Percentiles rank a stretch among this genome's conserved stretches.
Evolutionary conservation across 345 rosid species (phyloP).

Genomic region (Lepidium sativum): DNA sequence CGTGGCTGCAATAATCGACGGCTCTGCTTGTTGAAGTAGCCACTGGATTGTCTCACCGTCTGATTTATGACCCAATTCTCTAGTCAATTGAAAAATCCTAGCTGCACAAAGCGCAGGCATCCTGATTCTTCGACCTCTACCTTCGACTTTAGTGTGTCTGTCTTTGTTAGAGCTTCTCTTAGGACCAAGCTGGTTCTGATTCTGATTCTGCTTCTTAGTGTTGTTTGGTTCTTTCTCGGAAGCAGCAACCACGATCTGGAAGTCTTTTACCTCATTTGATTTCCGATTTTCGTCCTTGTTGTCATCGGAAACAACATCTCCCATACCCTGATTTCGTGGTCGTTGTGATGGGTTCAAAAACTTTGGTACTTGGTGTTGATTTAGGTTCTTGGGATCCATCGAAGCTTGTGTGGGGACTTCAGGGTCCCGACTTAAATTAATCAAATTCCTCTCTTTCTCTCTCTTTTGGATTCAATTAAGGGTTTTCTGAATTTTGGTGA

Average conservation of each 20-base stretch:
- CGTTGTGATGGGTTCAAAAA: constrained; percentile 51
- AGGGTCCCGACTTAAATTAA: constrained; percentile 23
- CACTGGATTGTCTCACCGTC: constrained; percentile 98
- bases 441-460: constrained; percentile 5
- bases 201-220: constrained; percentile 37
- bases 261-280: constrained; percentile 61
- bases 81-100: constrained; percentile 88
- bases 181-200: constrained; percentile 46
- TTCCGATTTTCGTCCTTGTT: constrained; percentile 30
- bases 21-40: constrained; percentile 91
- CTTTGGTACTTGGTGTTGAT: constrained; percentile 39
- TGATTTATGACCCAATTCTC: constrained; percentile 96
- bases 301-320: constrained; percentile 16
- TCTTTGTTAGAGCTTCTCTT: constrained; percentile 92
- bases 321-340: constrained; percentile 26
- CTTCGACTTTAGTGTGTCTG: constrained; percentile 94
- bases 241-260: constrained; percentile 53
- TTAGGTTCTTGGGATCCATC: constrained; percentile 37
- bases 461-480: constrained; percentile 11
- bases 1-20: constrained; percentile 84
- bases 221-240: constrained; percentile 52
- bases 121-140: constrained; percentile 88
- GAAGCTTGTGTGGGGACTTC: constrained; percentile 32
- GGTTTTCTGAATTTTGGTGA: constrained; percentile 25
- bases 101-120: constrained; percentile 99